Base-by-base conservation (phyloP, 2,329 filamentous ascomycete species). In the Leptosphaerulina australis region DNA sequence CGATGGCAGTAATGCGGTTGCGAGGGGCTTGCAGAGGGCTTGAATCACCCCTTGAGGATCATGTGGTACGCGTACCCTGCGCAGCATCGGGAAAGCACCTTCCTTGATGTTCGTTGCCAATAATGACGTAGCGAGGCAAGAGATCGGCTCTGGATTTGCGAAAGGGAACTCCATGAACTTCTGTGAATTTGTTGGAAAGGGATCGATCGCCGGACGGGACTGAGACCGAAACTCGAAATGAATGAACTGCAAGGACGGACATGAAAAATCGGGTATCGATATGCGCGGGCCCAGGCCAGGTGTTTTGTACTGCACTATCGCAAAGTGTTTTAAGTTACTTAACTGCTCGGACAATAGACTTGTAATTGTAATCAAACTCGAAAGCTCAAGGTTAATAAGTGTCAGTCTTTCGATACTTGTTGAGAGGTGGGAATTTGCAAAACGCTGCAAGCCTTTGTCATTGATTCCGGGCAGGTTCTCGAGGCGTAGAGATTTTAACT, bases 31-130 rank as follows among this genome's bases (percentile, higher is more conserved):
- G 69, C 88, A 92, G 1, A 91, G 78, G 1, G 77, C 73, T 71
- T 92, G 88, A 55, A 91, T 83, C 6, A 82, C 60, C 20, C 88
- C 88, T 4, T 88, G 82, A 1, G 86, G 81, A 57, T 92, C 88
- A 49, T 83, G 83, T 1, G 87, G 88, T 0, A 83, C 78, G 44
- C 88, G 83, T 14, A 91, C 72, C 1, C 67, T 74, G 8, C 74
- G 76, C 8, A 92, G 77, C 0, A 74, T 68, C 0, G 88, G 88
- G 62, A 92, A 89, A 0, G 83, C 84, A 4, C 75, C 74, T 1
- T 81, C 79, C 4, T 72, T 71, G 56, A 91, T 88, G 61, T 84
- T 84, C 50, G 78, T 77, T 1, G 86, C 83, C 6, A 91, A 77
- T 36, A 88, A 82, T 4, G 79, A 77, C 40, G 88, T 86, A 1